phyloP scores from a whole-genome alignment of 2,329 filamentous ascomycete genomes.

The Apiospora marii region DNA sequence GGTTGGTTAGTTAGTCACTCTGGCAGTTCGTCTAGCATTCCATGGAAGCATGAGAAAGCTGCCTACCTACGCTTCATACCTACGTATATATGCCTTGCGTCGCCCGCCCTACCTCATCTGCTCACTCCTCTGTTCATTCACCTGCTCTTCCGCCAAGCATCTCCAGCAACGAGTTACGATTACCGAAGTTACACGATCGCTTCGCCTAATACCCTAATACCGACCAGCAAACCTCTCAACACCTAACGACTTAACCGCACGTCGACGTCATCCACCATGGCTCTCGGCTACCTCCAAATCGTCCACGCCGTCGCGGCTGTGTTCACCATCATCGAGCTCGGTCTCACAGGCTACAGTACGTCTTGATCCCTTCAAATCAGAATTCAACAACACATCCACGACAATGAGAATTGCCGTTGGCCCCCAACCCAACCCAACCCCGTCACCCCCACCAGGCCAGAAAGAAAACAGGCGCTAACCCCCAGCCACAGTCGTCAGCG shows the following conservation, averaged over 20 bases:
- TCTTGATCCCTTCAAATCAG: conserved; percentile 31
- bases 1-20: conserved; percentile 6
- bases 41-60: background rate
- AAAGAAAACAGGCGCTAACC: background rate
- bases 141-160: background rate
- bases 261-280: conserved; percentile 50
- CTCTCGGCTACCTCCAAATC: conserved; percentile 63
- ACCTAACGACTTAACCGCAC: background rate
- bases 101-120: background rate
- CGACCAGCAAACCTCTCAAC: background rate
- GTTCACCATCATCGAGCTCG: conserved; percentile 78
- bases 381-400: too few relatives aligned
- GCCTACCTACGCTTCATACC: background rate
- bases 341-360: conserved; percentile 76
- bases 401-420: background rate
- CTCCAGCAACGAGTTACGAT: background rate
- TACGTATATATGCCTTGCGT: conserved; percentile 13
- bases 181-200: background rate
- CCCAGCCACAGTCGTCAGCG: conserved; percentile 58
- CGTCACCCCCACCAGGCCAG: background rate
- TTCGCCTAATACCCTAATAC: background rate
- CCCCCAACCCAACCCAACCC: conserved; percentile 24
- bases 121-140: background rate
- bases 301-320: conserved; percentile 72
- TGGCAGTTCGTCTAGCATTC: background rate